Evolutionary conservation across 306 rosid genomes (phyloP).

Genomic region (Comarum palustre): DNA sequence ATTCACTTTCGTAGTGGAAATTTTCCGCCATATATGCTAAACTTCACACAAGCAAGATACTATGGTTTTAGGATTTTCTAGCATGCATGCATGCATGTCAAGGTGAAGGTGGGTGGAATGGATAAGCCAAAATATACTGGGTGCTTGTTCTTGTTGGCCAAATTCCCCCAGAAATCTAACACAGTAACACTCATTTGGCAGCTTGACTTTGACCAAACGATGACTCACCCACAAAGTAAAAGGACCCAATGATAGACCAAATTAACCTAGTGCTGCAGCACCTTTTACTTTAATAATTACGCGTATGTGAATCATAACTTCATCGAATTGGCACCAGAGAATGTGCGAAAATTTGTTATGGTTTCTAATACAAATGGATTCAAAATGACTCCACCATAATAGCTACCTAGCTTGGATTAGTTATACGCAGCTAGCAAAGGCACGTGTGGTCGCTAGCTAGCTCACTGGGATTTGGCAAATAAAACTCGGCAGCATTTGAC

Average conservation of each 20-base stretch:
- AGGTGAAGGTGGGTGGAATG: background rate
- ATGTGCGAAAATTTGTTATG: slow-evolving; percentile 3
- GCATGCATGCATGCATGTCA: no score
- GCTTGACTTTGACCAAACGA: background rate
- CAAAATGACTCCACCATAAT: slow-evolving; percentile 7
- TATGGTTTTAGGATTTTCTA: no score
- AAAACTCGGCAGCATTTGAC: slow-evolving; percentile 11
- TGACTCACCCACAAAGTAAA: background rate
- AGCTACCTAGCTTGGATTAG: background rate
- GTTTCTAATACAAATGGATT: background rate
- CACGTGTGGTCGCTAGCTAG: slow-evolving; percentile 2
- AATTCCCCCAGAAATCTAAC: background rate
- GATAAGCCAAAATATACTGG: background rate
- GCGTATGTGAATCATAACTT: background rate
- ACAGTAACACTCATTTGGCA: background rate
- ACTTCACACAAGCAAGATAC: no score
- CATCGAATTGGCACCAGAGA: background rate
- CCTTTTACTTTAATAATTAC: background rate
- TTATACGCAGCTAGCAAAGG: background rate
- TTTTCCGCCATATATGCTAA: no score
- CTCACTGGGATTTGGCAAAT: slow-evolving; percentile 5
- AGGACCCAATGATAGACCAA: background rate
- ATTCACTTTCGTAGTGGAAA: no score
- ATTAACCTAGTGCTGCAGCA: background rate
- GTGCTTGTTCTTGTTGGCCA: background rate